phyloP scores from a whole-genome alignment of 108 stramenopile species.

The Pinguiococcus pyrenoidosus region DNA sequence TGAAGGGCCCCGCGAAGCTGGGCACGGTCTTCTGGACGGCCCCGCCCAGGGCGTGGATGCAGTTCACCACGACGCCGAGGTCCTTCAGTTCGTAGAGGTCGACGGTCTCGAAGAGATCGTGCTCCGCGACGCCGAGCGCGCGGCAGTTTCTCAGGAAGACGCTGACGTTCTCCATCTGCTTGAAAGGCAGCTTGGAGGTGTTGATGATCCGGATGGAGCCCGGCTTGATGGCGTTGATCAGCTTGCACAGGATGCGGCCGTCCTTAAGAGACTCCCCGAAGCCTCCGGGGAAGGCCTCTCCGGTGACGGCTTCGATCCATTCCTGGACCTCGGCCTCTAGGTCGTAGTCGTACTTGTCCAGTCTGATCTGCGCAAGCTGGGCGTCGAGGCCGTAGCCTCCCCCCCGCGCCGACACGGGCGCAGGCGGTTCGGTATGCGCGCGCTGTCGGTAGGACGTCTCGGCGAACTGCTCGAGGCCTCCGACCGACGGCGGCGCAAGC shows the following conservation, averaged over 20 bases:
- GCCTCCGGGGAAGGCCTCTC: slow-evolving; percentile 5
- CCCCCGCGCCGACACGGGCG: slow-evolving; percentile 5
- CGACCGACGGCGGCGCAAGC: too few relatives aligned
- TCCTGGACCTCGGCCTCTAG: slow-evolving; percentile 23
- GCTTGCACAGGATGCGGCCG: slow-evolving; percentile 18
- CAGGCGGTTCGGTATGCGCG: too few relatives aligned
- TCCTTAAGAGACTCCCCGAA: slow-evolving; percentile 20
- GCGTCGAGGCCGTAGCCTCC: slow-evolving; percentile 28
- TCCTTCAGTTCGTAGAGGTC: slow-evolving; percentile 35
- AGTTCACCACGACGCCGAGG: slow-evolving; percentile 19
- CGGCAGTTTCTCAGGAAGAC: slow-evolving; percentile 14
- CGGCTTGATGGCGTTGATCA: slow-evolving; percentile 22
- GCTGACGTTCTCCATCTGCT: slow-evolving; percentile 36
- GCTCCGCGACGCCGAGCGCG: slow-evolving; percentile 29
- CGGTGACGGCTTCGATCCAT: slow-evolving; percentile 31
- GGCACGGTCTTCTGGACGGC: slow-evolving; percentile 21
- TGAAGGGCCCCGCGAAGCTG: slow-evolving; percentile 14
- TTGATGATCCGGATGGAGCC: slow-evolving; percentile 16
- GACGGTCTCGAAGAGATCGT: slow-evolving; percentile 34
- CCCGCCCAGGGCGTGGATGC: slow-evolving; percentile 19
- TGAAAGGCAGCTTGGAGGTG: slow-evolving; percentile 26
- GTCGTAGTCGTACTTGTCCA: slow-evolving; percentile 23
- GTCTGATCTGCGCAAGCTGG: slow-evolving; percentile 25
- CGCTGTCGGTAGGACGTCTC: too few relatives aligned
- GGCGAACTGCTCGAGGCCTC: too few relatives aligned